Evolutionary conservation across 108 stramenopile genomes (phyloP), one percentile per base, ranked within the genome.

Genomic region (Cyclotella sp.): DNA sequence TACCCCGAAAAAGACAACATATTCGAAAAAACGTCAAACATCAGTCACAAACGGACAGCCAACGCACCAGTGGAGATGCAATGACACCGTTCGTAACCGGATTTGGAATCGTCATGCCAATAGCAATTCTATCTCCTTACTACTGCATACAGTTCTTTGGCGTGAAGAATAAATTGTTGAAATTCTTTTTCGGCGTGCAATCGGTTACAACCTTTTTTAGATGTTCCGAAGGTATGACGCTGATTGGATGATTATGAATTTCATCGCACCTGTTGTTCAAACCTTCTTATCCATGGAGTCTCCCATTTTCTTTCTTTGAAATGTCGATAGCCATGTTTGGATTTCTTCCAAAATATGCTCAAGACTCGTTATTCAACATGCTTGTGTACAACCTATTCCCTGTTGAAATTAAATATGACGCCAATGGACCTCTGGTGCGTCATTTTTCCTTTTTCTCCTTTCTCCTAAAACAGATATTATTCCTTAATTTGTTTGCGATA

Each of bases 71-170:
- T 34, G 34, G 6, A 34, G 34, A 55, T 55, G 4, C 3, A 24
- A 24, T n/a, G 22, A 70, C 61, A 54, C 34, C 58, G 18, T 69
- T 40, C 22, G 16, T 77, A 0, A 18, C 62, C 14, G 76, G 76
- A 27, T 77, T 77, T 77, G 76, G 76, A 30, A 9, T 77, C 58
- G 28, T 77, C 68, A 69, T 77, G 68, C 76, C 76, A 44, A 14
- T 77, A 29, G 60, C 68, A 26, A 61, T 61, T 27, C 27, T 70
- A 27, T 70, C 43, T 21, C 76, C 76, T 13, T 77, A 64, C 28
- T 70, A 62, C 49, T 54, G 34, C 1, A 52, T 70, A 47, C 39
- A 19, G 14, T 70, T 49, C 34, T 70, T 77, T 63, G 24, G 41
- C 0, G 55, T 77, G 15, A 70, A 43, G 76, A 70, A 52, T 70